These are phyloP conservation scores for Rosellinia necatrix DNA, from an alignment of 2,329 filamentous ascomycete genomes.

Conservation along the genomic window DNA sequence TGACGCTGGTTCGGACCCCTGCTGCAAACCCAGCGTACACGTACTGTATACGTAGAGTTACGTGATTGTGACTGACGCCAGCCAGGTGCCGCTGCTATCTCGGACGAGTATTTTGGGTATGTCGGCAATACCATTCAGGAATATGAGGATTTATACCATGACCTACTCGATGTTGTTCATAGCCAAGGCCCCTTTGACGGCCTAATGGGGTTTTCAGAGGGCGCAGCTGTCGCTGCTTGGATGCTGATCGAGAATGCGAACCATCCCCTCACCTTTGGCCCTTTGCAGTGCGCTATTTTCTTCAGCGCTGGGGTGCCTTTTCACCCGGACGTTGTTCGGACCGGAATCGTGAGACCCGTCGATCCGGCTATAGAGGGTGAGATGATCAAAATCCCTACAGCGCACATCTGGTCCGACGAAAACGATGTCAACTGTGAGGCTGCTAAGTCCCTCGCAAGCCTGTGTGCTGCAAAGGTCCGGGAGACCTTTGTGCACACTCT, in stretches of 20 bases:
- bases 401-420: slow-evolving; percentile 35
- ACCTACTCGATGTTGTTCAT: slow-evolving; percentile 33
- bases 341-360: slow-evolving; percentile 32
- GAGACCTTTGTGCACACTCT: slow-evolving; percentile 36
- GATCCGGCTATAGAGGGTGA: slow-evolving; percentile 35
- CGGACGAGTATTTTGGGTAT: slow-evolving; percentile 34
- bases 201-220: slow-evolving; percentile 41
- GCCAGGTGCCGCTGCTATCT: slow-evolving; percentile 31
- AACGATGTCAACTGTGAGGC: slow-evolving; percentile 24
- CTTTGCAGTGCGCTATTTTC: slow-evolving; percentile 40
- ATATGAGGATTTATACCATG: slow-evolving; percentile 32
- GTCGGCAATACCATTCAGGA: slow-evolving; percentile 30
- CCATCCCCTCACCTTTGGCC: slow-evolving; percentile 32
- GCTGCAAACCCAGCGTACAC: not conserved
- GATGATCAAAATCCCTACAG: slow-evolving; percentile 37
- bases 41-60: not conserved
- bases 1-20: slow-evolving; percentile 28
- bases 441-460: slow-evolving; percentile 28
- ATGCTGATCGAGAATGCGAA: slow-evolving; percentile 39
- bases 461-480: slow-evolving; percentile 31
- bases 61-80: slow-evolving; percentile 11
- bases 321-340: slow-evolving; percentile 35
- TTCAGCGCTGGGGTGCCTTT: slow-evolving; percentile 39
- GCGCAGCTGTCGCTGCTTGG: slow-evolving; percentile 40
- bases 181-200: slow-evolving; percentile 38